Percentiles rank a stretch among this genome's conserved stretches.
phyloP scores from a whole-genome alignment of 2,329 filamentous ascomycete species.

The Pseudogymnoascus sp. region DNA sequence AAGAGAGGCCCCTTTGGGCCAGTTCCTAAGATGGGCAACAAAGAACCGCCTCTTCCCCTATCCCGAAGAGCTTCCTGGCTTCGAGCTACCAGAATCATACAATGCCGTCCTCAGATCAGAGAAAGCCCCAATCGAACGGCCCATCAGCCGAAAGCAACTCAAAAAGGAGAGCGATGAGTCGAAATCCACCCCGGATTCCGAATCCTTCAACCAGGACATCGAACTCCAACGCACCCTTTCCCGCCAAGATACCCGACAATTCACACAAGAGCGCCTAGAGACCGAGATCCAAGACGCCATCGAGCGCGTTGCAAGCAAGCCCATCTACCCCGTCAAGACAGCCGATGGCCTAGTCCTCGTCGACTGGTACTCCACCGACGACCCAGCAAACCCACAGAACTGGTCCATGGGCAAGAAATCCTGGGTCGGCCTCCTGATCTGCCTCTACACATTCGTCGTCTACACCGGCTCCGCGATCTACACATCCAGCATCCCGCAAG shows the following conservation, averaged over 20 bases:
- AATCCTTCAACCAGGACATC: conserved; percentile 16
- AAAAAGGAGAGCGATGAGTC: conserved; percentile 17
- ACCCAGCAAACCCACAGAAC: conserved; percentile 50
- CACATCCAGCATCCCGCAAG: conserved; percentile 38
- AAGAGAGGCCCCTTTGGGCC: conserved; percentile 52
- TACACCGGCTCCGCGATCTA: conserved; percentile 47
- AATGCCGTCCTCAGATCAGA: conserved; percentile 24
- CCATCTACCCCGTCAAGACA: conserved; percentile 41
- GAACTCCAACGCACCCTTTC: conserved; percentile 19
- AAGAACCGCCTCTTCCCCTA: conserved; percentile 48
- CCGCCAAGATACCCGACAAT: conserved; percentile 25
- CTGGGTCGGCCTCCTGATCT: conserved; percentile 40
- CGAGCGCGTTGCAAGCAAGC: conserved; percentile 37
- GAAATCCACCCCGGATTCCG: conserved; percentile 16
- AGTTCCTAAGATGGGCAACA: conserved; percentile 49
- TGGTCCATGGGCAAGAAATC: conserved; percentile 41
- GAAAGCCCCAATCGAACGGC: conserved; percentile 8
- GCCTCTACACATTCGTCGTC: conserved; percentile 54
- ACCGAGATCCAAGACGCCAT: conserved; percentile 32
- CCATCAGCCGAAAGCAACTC: neutral
- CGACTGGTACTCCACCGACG: conserved; percentile 50
- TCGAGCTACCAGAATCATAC: conserved; percentile 43
- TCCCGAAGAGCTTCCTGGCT: conserved; percentile 52
- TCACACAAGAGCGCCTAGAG: conserved; percentile 33
- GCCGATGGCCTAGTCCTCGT: conserved; percentile 47